A percentile compares a stretch with the other conserved stretches of the same genome.
These are phyloP conservation scores for Vararia minispora DNA, from an alignment of 768 basidiomycete species.

Conservation along the genomic window DNA sequence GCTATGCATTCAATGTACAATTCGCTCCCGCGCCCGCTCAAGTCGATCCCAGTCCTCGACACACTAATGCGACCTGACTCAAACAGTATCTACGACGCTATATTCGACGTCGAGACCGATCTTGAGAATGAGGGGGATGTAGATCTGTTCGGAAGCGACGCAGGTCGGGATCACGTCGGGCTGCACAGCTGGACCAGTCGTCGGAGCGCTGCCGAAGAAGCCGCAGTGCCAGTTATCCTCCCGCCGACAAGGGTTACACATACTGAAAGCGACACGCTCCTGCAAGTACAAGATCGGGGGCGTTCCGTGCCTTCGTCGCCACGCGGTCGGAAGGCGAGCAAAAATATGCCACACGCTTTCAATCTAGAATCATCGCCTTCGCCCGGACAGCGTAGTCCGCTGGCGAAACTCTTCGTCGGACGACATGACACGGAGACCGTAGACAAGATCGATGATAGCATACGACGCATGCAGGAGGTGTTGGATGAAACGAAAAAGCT, in stretches of 20 bases:
- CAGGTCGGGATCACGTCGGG: constrained; percentile 27
- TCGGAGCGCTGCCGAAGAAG: too few species aligned
- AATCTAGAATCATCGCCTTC: too few species aligned
- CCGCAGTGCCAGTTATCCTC: constrained; percentile 1
- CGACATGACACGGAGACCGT: constrained; percentile 14
- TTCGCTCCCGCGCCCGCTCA: constrained; percentile 59
- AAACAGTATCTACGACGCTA: constrained; percentile 62
- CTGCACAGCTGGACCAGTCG: constrained; percentile 14
- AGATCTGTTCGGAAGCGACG: constrained; percentile 38
- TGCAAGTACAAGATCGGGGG: too few species aligned
- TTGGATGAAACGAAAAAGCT: constrained; percentile 52
- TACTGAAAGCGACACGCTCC: too few species aligned
- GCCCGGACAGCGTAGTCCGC: constrained; percentile 31
- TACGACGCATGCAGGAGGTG: constrained; percentile 47
- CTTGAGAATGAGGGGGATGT: constrained; percentile 24
- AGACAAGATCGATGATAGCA: constrained; percentile 31
- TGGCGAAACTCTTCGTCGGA: constrained; percentile 33
- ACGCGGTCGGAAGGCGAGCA: too few species aligned
- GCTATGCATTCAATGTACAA: constrained; percentile 48
- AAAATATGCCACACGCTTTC: too few species aligned
- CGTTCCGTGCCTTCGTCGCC: too few species aligned
- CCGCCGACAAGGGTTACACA: neutral
- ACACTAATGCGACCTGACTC: constrained; percentile 62
- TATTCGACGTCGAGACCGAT: constrained; percentile 58
- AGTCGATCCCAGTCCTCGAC: constrained; percentile 64